Evolutionary conservation across 2,329 filamentous ascomycete species (phyloP).

Genomic region (Beauveria brongniartii): DNA sequence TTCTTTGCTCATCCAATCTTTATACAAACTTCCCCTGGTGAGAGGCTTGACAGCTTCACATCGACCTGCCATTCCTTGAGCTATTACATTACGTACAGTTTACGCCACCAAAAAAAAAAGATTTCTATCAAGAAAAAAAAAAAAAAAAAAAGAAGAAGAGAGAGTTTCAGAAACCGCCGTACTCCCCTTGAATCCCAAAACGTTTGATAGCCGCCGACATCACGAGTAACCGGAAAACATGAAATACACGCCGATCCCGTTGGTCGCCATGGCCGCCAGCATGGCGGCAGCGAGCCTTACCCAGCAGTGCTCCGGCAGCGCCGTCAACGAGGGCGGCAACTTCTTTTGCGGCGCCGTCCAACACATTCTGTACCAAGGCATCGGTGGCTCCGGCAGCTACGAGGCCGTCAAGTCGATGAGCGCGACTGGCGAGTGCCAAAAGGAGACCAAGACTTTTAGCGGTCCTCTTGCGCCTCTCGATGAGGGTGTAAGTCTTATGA

Average conservation of each 20-base stretch:
- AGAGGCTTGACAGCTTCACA: background rate
- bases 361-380: conserved; percentile 58
- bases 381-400: conserved; percentile 54
- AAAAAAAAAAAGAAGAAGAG: too few relatives aligned
- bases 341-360: conserved; percentile 58
- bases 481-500: conserved; percentile 51
- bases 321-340: conserved; percentile 42
- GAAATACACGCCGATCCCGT: conserved; percentile 21
- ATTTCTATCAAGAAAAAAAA: too few relatives aligned
- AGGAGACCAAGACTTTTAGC: conserved; percentile 41
- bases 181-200: too few relatives aligned
- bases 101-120: background rate
- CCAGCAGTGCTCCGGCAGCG: conserved; percentile 28
- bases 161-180: too few relatives aligned
- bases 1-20: background rate
- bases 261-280: conserved; percentile 23
- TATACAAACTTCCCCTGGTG: background rate
- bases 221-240: conserved; percentile 15
- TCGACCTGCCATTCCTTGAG: background rate
- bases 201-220: background rate
- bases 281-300: conserved; percentile 22
- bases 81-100: background rate
- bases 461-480: conserved; percentile 60
- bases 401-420: conserved; percentile 56
- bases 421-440: conserved; percentile 44